Base-by-base conservation (phyloP, 257 asterid genomes). In the Ehretia macrophylla region DNA sequence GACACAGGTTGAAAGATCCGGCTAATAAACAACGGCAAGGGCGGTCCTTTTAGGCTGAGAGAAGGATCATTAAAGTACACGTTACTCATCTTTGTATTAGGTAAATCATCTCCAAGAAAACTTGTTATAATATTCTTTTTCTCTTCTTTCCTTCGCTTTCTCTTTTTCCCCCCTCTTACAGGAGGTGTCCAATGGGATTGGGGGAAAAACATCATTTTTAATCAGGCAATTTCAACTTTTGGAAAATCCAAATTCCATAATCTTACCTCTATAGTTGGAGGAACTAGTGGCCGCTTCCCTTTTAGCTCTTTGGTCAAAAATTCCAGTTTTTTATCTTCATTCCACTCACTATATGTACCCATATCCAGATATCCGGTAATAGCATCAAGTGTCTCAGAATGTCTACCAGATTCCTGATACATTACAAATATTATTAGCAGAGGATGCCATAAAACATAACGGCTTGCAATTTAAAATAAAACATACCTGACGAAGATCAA, bases 261-360 rank as follows among this genome's bases (percentile, higher is more conserved):
- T 18, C 55, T 66, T 68, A 84, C 99, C 86, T 86, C 85, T 69
- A 88, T 88, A 56, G 83, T 68, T 62, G 83, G 80, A 53, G 99
- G 99, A 60, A 92, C 83, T 35, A 92, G 76, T 32, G 99, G 97
- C 70, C 99, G 81, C 82, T 92, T 92, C 76, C 99, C 96, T 70
- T 92, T 92, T 44, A 92, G 84, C 80, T 92, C 99, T 64, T 70
- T 79, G 14, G 87, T 88, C 75, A 92, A 76, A 68, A 92, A 92
- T 42, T 88, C 94, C n/a, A 88, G 82, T 72, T 77, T 92, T 72
- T 67, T 82, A 19, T 74, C 93, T 83, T 92, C 99, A 63, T 86
- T 89, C 99, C 99, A 92, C 70, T 88, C 94, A 63, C 96, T 88
- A 51, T 92, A 92, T 59, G 89, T 76, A 40, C 97, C 99, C 86